These are phyloP conservation scores for Russula foetens DNA, from an alignment of 768 basidiomycete genomes.

Conservation along the genomic window DNA sequence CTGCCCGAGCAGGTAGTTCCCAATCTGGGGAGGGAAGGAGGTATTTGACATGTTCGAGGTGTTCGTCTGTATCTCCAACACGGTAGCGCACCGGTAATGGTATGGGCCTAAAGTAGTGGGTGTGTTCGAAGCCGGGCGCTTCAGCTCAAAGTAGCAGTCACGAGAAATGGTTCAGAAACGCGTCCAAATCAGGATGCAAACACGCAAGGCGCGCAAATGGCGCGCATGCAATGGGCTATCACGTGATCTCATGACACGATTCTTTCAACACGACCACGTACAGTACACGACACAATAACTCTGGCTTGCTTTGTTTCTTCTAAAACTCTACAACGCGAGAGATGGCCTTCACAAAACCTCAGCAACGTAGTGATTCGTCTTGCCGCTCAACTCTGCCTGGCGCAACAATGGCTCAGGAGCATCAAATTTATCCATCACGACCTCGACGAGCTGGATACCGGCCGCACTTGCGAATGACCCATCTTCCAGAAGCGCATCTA, in stretches of 20 bases:
- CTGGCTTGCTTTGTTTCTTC: not conserved
- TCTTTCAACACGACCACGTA: too few relatives aligned
- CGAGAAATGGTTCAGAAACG: not conserved
- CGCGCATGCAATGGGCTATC: not conserved
- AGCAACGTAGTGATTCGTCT: slow-evolving; percentile 38
- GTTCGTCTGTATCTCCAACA: not conserved
- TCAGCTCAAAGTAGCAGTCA: not conserved
- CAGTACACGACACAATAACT: not conserved
- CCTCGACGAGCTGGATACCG: slow-evolving; percentile 73
- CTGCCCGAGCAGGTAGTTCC: slow-evolving; percentile 53
- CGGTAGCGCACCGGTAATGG: too few relatives aligned
- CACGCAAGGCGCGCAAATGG: not conserved
- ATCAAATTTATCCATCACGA: slow-evolving; percentile 66
- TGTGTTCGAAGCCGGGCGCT: not conserved
- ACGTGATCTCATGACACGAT: slow-evolving; percentile 1
- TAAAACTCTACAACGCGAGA: not conserved
- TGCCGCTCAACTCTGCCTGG: slow-evolving; percentile 47
- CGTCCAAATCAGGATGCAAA: not conserved
- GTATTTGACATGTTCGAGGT: slow-evolving; percentile 6
- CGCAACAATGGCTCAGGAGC: slow-evolving; percentile 56
- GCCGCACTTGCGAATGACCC: slow-evolving; percentile 50
- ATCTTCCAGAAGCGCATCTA: slow-evolving; percentile 60
- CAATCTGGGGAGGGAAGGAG: slow-evolving; percentile 34
- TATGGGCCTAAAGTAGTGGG: not conserved
- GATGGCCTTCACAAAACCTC: not conserved